Conservation (phyloP, 78 protist species). For the Dictyostelium intermedium region DNA sequence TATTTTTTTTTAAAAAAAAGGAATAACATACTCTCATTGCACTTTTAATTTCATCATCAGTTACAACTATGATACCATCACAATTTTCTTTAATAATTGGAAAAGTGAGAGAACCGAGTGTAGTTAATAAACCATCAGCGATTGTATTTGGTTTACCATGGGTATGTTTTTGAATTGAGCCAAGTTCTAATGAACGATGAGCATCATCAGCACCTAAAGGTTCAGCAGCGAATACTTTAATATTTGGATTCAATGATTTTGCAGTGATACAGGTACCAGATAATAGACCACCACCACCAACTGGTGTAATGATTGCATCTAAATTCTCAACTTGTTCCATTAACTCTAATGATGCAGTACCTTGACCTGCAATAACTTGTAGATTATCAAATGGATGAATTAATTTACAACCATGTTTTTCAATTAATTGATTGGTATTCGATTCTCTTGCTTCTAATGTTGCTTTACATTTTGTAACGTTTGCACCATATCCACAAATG, state of each 20-base stretch:
- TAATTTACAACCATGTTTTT: conserved; percentile 39
- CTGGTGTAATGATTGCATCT: conserved; percentile 86
- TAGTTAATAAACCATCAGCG: conserved; percentile 88
- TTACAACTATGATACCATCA: conserved; percentile 68
- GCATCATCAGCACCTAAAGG: conserved; percentile 89
- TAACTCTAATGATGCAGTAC: conserved; percentile 88
- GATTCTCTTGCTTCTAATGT: conserved; percentile 68
- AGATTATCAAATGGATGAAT: conserved; percentile 88
- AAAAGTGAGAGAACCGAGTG: conserved; percentile 67
- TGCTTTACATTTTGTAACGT: conserved; percentile 65
- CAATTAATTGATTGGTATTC: not conserved
- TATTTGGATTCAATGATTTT: conserved; percentile 34
- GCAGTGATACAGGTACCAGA: conserved; percentile 68
- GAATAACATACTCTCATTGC: conserved; percentile 65
- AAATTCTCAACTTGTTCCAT: conserved; percentile 52
- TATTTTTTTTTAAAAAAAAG: not conserved
- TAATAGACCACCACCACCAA: conserved; percentile 93
- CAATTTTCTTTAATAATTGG: conserved; percentile 53
- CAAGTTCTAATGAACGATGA: conserved; percentile 1
- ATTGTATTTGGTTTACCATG: conserved; percentile 77
- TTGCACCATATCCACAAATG: conserved; percentile 72
- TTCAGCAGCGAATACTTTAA: conserved; percentile 88
- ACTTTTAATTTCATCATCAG: conserved; percentile 82
- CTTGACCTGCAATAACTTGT: conserved; percentile 90
- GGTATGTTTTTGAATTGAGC: not conserved